Percentiles rank a stretch among this genome's conserved stretches.
phyloP scores from a whole-genome alignment of 768 basidiomycete genomes.

The Leccinellum albellum region DNA sequence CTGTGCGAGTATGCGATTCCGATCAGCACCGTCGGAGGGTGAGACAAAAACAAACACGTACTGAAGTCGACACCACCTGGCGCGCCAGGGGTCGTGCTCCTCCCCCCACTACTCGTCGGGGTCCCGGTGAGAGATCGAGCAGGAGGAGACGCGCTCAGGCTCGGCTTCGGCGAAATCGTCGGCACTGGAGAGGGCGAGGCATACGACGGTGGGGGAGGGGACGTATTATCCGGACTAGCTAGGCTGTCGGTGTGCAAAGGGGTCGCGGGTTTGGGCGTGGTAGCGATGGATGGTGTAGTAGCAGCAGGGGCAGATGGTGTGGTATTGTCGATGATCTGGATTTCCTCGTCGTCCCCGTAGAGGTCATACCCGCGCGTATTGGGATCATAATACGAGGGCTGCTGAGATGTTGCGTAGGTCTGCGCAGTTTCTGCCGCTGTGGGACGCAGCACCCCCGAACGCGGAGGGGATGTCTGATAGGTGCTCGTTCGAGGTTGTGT shows the following conservation, averaged over 20 bases:
- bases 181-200: conserved; percentile 5
- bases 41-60: conserved; percentile 8
- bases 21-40: neutral
- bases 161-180: neutral
- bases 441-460: neutral
- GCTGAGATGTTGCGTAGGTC: conserved; percentile 11
- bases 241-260: neutral
- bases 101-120: conserved; percentile 2
- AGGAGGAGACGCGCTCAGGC: neutral
- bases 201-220: conserved; percentile 4
- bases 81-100: conserved; percentile 12
- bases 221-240: neutral
- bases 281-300: neutral
- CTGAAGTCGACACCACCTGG: conserved; percentile 31
- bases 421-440: neutral
- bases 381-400: conserved; percentile 35
- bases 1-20: conserved; percentile 26
- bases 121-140: conserved; percentile 2
- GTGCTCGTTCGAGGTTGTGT: conserved; percentile 5
- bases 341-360: conserved; percentile 16
- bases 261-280: neutral
- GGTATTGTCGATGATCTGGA: conserved; percentile 8
- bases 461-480: neutral
- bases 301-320: neutral
- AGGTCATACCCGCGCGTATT: conserved; percentile 30